phyloP scores from a whole-genome alignment of 257 asterid genomes.

The Handroanthus guayacan region DNA sequence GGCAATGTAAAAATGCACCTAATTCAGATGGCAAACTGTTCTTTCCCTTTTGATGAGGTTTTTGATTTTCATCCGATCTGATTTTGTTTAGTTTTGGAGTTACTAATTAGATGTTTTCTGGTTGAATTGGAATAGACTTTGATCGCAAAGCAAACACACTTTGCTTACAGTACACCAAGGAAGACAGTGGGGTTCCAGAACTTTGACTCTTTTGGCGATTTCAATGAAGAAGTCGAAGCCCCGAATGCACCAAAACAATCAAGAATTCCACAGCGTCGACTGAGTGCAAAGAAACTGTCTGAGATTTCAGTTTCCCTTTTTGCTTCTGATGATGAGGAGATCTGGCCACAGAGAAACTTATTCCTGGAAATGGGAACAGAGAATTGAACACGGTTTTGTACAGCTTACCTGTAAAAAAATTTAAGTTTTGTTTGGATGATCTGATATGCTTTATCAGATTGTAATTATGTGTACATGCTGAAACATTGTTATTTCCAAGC shows the following conservation, averaged over 20 bases:
- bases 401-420: not conserved
- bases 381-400: slow-evolving; percentile 32
- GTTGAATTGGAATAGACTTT: slow-evolving; percentile 52
- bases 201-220: slow-evolving; percentile 33
- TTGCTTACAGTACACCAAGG: slow-evolving; percentile 67
- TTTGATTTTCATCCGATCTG: not conserved
- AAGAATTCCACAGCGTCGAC: slow-evolving; percentile 49
- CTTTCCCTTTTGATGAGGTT: no score
- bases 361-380: slow-evolving; percentile 39
- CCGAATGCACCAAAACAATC: slow-evolving; percentile 72
- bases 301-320: slow-evolving; percentile 69
- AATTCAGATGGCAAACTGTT: no score
- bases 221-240: slow-evolving; percentile 52
- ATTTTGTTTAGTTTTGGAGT: not conserved
- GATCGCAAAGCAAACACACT: slow-evolving; percentile 69
- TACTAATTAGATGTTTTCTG: not conserved
- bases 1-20: no score
- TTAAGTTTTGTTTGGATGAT: not conserved
- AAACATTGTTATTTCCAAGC: slow-evolving; percentile 10
- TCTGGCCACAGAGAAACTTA: slow-evolving; percentile 44
- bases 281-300: slow-evolving; percentile 54
- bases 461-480: slow-evolving; percentile 29
- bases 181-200: slow-evolving; percentile 52
- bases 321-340: slow-evolving; percentile 41
- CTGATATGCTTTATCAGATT: slow-evolving; percentile 33